Percentiles rank a stretch among this genome's conserved stretches.
Conservation (phyloP, 202 grass and related monocot genomes). For the Setaria viridis region DNA sequence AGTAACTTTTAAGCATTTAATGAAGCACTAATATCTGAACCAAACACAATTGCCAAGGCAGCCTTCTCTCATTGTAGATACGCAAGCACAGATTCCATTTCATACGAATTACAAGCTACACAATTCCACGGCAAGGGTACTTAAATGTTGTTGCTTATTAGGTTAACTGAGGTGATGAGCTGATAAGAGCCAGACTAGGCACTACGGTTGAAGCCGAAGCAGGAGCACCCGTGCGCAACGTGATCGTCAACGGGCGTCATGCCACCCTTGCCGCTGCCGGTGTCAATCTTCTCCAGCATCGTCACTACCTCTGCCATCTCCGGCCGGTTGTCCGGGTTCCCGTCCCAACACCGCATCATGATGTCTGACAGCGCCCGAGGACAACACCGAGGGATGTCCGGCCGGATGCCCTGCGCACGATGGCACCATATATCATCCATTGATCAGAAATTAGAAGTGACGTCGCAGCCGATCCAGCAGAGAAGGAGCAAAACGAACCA, state of each 20-base stretch:
- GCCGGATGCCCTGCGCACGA: slow-evolving; percentile 59
- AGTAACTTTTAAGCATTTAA: too few relatives aligned
- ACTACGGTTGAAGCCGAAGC: slow-evolving; percentile 48
- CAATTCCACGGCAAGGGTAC: neutral
- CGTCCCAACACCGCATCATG: slow-evolving; percentile 81
- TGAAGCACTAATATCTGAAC: too few relatives aligned
- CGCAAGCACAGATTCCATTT: too few relatives aligned
- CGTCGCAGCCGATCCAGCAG: neutral
- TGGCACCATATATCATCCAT: too few relatives aligned
- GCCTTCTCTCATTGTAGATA: too few relatives aligned
- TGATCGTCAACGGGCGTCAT: slow-evolving; percentile 61
- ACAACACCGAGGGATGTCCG: slow-evolving; percentile 79
- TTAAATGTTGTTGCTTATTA: neutral
- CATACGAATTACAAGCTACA: too few relatives aligned
- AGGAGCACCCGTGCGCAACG: slow-evolving; percentile 48
- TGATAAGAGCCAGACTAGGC: neutral
- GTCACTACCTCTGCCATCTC: slow-evolving; percentile 89
- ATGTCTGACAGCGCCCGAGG: slow-evolving; percentile 66
- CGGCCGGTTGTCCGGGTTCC: slow-evolving; percentile 71
- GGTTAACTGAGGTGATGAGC: neutral
- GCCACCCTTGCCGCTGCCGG: slow-evolving; percentile 55
- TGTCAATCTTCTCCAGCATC: slow-evolving; percentile 70
- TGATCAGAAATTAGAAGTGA: neutral
- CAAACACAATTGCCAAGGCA: too few relatives aligned
- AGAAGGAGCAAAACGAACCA: slow-evolving; percentile 31